Base-by-base conservation (phyloP, 148 eudicot genomes). In the Nepenthes mirabilis region DNA sequence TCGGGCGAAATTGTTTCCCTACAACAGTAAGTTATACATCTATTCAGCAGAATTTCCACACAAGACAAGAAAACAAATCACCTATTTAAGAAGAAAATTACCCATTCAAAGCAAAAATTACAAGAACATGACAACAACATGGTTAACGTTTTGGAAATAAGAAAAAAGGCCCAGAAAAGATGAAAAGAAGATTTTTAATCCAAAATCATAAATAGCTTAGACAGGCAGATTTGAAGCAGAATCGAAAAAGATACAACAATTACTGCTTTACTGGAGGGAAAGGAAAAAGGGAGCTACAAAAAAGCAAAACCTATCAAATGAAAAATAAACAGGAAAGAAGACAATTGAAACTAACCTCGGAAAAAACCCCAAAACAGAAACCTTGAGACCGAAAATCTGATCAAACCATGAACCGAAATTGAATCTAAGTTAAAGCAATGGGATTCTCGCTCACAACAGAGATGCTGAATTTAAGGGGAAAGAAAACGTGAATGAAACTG, bases 261-360 rank as follows among this genome's bases (percentile, higher is more conserved):
- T 40, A 4, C 45, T 40, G 45, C 45, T 40, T 40, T 40, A 8
- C 4, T 40, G 4, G 45, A 40, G 45, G 45, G 8, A 40, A 40
- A 8, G 8, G 45, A 8, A 40, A 40, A 40, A 40, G 45, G 45
- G 45, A 23, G 4, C 45, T 3, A 40, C 45, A 40, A 40, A 40
- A 40, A 4, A 40, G 23, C 23, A 40, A 40, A 40, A 40, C 45
- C 4, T 40, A 40, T 14, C 14, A 59, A 59, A 14, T 50, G 33
- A 59, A 59, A 34, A 59, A 36, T 35, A 43, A 59, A 48, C 61
- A 35, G 33, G 62, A 45, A 59, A 59, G 43, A 36, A 43, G 50
- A 59, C 14, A 59, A 59, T 32, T 43, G 14, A 33, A 33, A 45
- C 36, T 43, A 59, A 59, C 62, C 62, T 36, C 11, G 52, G 43